A percentile compares a stretch with the other conserved stretches of the same genome.
Conservation (phyloP, 768 basidiomycete species). For the Leucogyrophana mollusca region DNA sequence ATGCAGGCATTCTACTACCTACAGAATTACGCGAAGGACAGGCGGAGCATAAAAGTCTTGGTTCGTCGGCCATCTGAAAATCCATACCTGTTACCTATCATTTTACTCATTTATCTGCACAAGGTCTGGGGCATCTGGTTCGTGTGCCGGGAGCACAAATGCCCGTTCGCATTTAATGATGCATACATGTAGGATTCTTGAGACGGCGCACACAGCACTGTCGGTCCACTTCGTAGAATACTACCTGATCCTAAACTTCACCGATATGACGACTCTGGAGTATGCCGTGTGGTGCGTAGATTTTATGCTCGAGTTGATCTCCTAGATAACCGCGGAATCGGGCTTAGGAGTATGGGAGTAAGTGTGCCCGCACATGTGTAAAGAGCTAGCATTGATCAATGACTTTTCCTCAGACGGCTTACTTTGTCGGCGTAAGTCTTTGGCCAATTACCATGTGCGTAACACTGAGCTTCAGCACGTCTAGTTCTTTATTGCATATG, state of each 20-base stretch:
- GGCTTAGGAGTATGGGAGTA: conserved; percentile 11
- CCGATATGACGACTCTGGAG: neutral
- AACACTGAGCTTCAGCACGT: too few species aligned
- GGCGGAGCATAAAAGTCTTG: conserved; percentile 2
- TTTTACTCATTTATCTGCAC: neutral
- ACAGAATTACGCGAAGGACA: conserved; percentile 6
- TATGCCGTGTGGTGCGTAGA: conserved; percentile 12
- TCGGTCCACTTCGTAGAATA: conserved; percentile 12
- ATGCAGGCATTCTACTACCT: conserved; percentile 15
- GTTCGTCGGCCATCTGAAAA: neutral
- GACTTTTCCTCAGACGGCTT: too few species aligned
- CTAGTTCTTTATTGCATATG: conserved; percentile 4
- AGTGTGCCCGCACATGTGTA: too few species aligned
- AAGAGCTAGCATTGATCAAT: too few species aligned
- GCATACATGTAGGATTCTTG: conserved; percentile 11
- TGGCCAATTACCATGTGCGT: too few species aligned
- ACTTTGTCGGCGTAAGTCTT: too few species aligned
- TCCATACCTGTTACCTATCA: neutral
- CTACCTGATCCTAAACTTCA: conserved; percentile 16
- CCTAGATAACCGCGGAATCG: too few species aligned
- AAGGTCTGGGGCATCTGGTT: conserved; percentile 14
- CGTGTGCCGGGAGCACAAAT: too few species aligned
- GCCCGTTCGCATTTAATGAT: too few species aligned
- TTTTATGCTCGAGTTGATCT: too few species aligned
- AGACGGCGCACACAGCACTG: conserved; percentile 11